Evolutionary conservation across 208 protist genomes (phyloP), one percentile per base, ranked within the genome.

Genomic region (Acanthamoeba castellanii): DNA sequence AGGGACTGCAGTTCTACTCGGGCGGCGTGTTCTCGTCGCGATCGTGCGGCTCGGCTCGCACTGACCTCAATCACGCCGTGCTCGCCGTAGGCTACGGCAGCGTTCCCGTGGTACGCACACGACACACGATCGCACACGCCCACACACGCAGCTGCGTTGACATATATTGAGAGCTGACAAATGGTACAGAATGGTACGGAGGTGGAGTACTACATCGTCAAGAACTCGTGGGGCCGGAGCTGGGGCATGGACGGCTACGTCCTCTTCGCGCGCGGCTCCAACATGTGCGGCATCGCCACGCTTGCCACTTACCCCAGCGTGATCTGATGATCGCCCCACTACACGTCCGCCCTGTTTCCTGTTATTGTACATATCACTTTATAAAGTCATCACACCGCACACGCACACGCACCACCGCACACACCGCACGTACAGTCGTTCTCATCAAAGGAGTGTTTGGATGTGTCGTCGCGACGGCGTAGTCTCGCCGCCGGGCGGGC

Each of bases 131-230:
- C 50, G 14, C 50, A 55, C 7, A 11, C 50, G 14, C 50, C 1
- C 50, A 9, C 50, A 55, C 5, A n/a, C 72, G 34, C 1, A n/a
- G 25, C 72, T 81, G 13, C 5, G 72, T 42, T 3, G 37, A 42
- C 37, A 42, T 42, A 3, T 42, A 42, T 42, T 42, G 37, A 42
- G 37, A 42, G 37, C 37, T 42, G 37, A 42, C 37, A 3, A 42
- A 42, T 42, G 37, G 37, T 42, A 42, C 85, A 96, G 37, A 3
- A 50, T 18, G 42, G 70, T 1, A 92, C 95, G 22, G 42, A 90
- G 50, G 94, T 90, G 98, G 95, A 97, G 72, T 98, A 98, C 95
- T 99, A 98, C 98, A 98, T 98, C 64, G 97, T 99, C 47, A 96
- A 97, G 47, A 99, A 98, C 94, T 98, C 97, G 9, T 99, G 98